Evolutionary conservation across 2,329 filamentous ascomycete genomes (phyloP).

Genomic region (Neurospora sp.): DNA sequence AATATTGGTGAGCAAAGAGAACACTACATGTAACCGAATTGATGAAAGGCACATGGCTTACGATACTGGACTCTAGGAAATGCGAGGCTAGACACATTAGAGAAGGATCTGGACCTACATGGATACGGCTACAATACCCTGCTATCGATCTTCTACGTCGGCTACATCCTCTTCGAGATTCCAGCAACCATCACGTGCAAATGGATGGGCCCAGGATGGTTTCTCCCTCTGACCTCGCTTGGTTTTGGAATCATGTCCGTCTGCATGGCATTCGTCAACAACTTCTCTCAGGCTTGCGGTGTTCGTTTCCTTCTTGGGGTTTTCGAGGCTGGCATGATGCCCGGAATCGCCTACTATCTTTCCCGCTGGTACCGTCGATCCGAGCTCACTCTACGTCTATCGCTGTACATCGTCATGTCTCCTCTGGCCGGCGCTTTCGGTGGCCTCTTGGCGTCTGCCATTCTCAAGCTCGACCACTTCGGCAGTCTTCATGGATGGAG

Average conservation of each 20-base stretch:
- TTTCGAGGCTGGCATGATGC: conserved; percentile 56
- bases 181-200: conserved; percentile 53
- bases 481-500: conserved; percentile 50
- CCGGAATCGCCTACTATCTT: conserved; percentile 52
- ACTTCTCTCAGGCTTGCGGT: conserved; percentile 33
- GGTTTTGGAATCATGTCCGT: conserved; percentile 48
- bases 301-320: conserved; percentile 50
- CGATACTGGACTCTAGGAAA: conserved; percentile 33
- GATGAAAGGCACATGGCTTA: not conserved
- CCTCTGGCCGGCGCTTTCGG: conserved; percentile 56
- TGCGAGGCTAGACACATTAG: conserved; percentile 45
- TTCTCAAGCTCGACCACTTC: conserved; percentile 47
- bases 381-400: conserved; percentile 51
- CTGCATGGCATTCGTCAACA: conserved; percentile 47
- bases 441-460: conserved; percentile 51
- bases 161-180: conserved; percentile 54
- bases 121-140: conserved; percentile 53
- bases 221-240: conserved; percentile 45
- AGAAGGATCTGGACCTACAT: conserved; percentile 40
- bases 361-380: conserved; percentile 52
- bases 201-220: conserved; percentile 53
- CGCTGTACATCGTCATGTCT: conserved; percentile 54
- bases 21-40: not conserved
- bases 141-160: conserved; percentile 51
- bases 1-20: conserved; percentile 48